Conservation (phyloP, 1,284 basidiomycete genomes). For the Inonotus hispidus region DNA sequence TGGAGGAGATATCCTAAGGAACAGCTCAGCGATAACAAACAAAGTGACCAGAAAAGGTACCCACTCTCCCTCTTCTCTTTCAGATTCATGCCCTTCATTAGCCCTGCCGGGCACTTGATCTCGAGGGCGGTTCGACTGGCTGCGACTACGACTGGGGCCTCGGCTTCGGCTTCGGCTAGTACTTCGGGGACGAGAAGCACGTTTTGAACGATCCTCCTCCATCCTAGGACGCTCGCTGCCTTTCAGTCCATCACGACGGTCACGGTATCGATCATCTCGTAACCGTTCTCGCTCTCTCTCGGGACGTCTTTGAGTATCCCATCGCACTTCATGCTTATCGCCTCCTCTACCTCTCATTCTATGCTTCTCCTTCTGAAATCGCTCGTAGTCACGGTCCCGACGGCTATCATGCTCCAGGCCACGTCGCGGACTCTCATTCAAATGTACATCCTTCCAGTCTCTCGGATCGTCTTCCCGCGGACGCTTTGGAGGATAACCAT, state of each 20-base stretch:
- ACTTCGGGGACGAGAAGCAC: slow-evolving; percentile 13
- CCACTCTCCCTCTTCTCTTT: slow-evolving; percentile 77
- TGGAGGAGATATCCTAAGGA: slow-evolving; percentile 55
- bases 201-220: slow-evolving; percentile 23
- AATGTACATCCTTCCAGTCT: slow-evolving; percentile 74
- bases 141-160: slow-evolving; percentile 9
- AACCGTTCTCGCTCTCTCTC: slow-evolving; percentile 15
- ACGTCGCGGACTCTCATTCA: slow-evolving; percentile 36
- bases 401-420: slow-evolving; percentile 28
- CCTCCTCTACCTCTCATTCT: slow-evolving; percentile 20
- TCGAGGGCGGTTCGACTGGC: slow-evolving; percentile 17
- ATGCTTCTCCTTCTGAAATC: slow-evolving; percentile 11
- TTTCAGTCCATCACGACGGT: slow-evolving; percentile 4
- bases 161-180: slow-evolving; percentile 13
- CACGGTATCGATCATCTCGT: slow-evolving; percentile 11
- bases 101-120: slow-evolving; percentile 19
- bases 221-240: slow-evolving; percentile 30
- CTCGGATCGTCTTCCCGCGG: slow-evolving; percentile 39
- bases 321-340: slow-evolving; percentile 6
- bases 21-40: slow-evolving; percentile 3
- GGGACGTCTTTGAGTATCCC: not conserved
- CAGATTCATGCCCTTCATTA: slow-evolving; percentile 39
- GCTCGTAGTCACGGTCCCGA: slow-evolving; percentile 26
- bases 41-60: slow-evolving; percentile 30
- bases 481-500: slow-evolving; percentile 11